Evolutionary conservation across 2,329 filamentous ascomycete species (phyloP), one percentile per base, ranked within the genome.

Genomic region (Hypoxylon sp.): DNA sequence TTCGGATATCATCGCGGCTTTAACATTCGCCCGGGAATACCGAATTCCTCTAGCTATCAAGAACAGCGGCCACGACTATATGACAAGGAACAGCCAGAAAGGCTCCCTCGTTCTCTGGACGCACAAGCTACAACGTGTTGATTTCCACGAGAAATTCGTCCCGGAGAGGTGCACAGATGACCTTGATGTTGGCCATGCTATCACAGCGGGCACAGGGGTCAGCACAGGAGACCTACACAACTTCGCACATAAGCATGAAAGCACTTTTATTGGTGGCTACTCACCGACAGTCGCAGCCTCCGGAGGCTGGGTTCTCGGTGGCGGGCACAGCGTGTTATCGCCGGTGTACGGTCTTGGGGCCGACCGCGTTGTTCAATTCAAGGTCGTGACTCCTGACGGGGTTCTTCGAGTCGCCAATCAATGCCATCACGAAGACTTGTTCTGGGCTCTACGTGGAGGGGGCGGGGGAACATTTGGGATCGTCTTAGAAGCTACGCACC

Each of bases 371-470:
- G 64, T 74, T 11, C 63, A 78, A 58, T 77, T 75, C 63, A 75
- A 74, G 64, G 53, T 78, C 2, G 75, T 79, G 14, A 74, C 74
- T 1, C 72, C 74, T 17, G 73, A 75, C 30, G 73, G 74, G 1
- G 37, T 66, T 6, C 6, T 64, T 25, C 64, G 73, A 7, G 44
- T 63, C 17, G 80, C 78, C 1, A 81, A 81, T 56, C 70, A 75
- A 33, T 79, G 74, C 3, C 71, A 81, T 31, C 79, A 86, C 44
- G 56, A 74, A 0, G 83, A 85, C 60, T 76, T 86, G 0, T 86
- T 85, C 75, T 85, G 82, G 81, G 85, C 84, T 22, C 74, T 86
- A 4, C 80, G 82, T 27, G 85, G 85, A 6, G 85, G 84, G 0
- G 84, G 85, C 5, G 83, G 81, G 7, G 80, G 81, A 8, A 83